Base-by-base conservation (phyloP, 1,284 basidiomycete species). In the Sanghuangporus sanghuang region DNA sequence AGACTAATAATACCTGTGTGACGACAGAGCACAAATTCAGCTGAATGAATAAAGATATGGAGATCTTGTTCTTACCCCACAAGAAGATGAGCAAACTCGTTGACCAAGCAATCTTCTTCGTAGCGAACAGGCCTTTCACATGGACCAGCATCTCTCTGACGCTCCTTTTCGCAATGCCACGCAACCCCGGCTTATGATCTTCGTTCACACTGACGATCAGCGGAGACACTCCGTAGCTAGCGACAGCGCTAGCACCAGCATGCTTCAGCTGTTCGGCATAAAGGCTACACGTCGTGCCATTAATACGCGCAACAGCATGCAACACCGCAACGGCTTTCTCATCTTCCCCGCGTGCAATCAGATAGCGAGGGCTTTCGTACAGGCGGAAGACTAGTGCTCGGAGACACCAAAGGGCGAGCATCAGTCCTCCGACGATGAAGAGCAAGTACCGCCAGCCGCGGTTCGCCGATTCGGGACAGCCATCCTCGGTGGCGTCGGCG, bases 311-410 rank as follows among this genome's bases (percentile, higher is more conserved):
- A 55, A 91, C 78, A 27, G 78, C 75, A 59, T 83, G 79, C 8
- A 91, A 71, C 57, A 88, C 80, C 1, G 77, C 78, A 53, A 89
- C 78, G 0, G 88, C 89, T 54, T 88, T 83, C 3, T 76, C 79
- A 64, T 91, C 87, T 52, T 76, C 76, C 1, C 87, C 87, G 59
- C 80, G 80, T 2, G 82, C 83, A 18, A 88, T 76, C 18, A 92
- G 79, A 75, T 78, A 86, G 55, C 84, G 81, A 12, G 85, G 87
- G 61, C 83, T 85, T 68, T 89, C 87, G 59, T 82, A 74, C 63
- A 89, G 79, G 16, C 72, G 76, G 74, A 89, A 89, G 55, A 80
- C 70, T 68, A 86, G 79, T 73, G 85, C 83, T 58, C 87, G 85
- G 61, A 84, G 67, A 56, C 77, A 73, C 78, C 85, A 87, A 12